These are phyloP conservation scores for Parasarocladium wereldwijsianum DNA, from an alignment of 2,329 filamentous ascomycete species.

Conservation along the genomic window DNA sequence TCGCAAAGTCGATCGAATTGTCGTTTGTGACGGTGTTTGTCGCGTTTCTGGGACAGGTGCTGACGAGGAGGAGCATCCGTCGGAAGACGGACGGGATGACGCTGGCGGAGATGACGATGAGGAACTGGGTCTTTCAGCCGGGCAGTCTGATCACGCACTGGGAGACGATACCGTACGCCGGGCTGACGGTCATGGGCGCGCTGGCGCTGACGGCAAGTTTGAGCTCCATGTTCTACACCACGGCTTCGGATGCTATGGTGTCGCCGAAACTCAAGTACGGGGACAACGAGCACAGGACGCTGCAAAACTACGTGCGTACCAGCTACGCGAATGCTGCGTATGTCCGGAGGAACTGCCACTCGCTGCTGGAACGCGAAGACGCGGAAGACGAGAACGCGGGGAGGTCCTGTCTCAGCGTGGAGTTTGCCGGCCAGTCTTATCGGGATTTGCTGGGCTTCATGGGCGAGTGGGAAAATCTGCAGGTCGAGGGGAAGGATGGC, in stretches of 20 bases:
- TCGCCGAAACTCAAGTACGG: slow-evolving; percentile 55
- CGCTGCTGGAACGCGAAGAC: slow-evolving; percentile 38
- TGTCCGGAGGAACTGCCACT: slow-evolving; percentile 40
- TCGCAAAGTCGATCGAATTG: slow-evolving; percentile 66
- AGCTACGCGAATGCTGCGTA: slow-evolving; percentile 50
- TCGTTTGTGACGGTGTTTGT: slow-evolving; percentile 68
- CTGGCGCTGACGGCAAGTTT: slow-evolving; percentile 51
- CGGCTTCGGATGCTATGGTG: slow-evolving; percentile 61
- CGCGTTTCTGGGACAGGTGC: slow-evolving; percentile 56
- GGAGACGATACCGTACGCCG: slow-evolving; percentile 49
- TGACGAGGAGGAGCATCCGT: slow-evolving; percentile 54
- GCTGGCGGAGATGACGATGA: slow-evolving; percentile 65
- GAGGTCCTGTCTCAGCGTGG: slow-evolving; percentile 56
- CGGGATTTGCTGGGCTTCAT: slow-evolving; percentile 53
- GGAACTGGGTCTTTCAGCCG: slow-evolving; percentile 59
- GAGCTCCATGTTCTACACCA: slow-evolving; percentile 58
- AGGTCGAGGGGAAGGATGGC: slow-evolving; percentile 25
- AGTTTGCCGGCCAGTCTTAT: slow-evolving; percentile 55
- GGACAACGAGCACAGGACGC: slow-evolving; percentile 26
- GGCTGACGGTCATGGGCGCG: slow-evolving; percentile 45
- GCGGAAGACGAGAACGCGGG: too few relatives aligned
- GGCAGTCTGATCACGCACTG: slow-evolving; percentile 59
- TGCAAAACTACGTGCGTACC: slow-evolving; percentile 43
- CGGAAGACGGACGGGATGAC: slow-evolving; percentile 49
- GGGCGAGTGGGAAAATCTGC: slow-evolving; percentile 36